Percentiles rank a stretch among this genome's conserved stretches.
These are phyloP conservation scores for Mortierella sp. DNA, from an alignment of 371 early-diverging fungal species.

Conservation along the genomic window DNA sequence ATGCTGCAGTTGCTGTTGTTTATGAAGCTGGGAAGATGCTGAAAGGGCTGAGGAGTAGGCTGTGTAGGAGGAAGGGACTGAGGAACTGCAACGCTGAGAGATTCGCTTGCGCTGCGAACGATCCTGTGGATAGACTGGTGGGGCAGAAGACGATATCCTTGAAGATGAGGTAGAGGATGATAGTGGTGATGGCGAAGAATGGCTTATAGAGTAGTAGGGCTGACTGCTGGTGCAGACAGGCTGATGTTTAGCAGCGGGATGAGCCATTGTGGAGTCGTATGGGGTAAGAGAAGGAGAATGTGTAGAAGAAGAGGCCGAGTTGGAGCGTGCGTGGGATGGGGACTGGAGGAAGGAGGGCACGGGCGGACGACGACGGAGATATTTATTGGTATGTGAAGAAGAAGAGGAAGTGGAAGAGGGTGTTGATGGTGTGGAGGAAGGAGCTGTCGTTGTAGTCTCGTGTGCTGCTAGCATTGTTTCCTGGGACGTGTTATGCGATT, in stretches of 20 bases:
- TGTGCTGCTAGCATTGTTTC: not conserved
- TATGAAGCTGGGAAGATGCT: slow-evolving; percentile 36
- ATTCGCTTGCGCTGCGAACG: slow-evolving; percentile 30
- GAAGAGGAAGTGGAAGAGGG: not conserved
- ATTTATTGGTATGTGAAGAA: slow-evolving; percentile 4
- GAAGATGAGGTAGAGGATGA: not conserved
- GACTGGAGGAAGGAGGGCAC: slow-evolving; percentile 25
- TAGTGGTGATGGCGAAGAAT: not conserved
- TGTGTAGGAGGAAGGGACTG: slow-evolving; percentile 38
- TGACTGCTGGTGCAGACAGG: not conserved
- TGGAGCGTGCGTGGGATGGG: slow-evolving; percentile 21
- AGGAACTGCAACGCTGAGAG: slow-evolving; percentile 35
- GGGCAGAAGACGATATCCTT: slow-evolving; percentile 11
- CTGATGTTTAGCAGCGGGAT: not conserved
- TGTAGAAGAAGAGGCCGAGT: slow-evolving; percentile 1
- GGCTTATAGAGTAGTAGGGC: not conserved
- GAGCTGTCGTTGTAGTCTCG: not conserved
- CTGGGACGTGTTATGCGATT: not conserved
- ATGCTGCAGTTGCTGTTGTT: slow-evolving; percentile 17
- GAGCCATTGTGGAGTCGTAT: not conserved
- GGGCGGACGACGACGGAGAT: slow-evolving; percentile 4
- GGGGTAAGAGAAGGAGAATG: not conserved
- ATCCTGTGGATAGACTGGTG: slow-evolving; percentile 38
- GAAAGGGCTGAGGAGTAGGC: slow-evolving; percentile 49
- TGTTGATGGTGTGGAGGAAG: not conserved